phyloP scores from a whole-genome alignment of 352 stramenopile genomes.

The Globisporangium emineosum region DNA sequence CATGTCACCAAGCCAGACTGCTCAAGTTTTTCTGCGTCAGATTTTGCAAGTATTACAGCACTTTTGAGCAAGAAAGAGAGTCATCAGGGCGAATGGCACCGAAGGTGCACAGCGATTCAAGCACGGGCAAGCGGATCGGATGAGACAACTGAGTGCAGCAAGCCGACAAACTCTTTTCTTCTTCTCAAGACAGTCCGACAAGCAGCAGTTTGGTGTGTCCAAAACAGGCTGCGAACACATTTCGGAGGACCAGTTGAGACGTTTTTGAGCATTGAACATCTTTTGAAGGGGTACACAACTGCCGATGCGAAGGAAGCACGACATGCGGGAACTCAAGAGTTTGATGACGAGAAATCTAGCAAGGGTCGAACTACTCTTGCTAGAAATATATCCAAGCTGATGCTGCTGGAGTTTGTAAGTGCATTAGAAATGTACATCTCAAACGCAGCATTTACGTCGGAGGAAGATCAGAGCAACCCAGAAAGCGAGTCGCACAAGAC shows the following conservation, averaged over 20 bases:
- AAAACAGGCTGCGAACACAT: conserved; percentile 70
- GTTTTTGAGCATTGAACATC: conserved; percentile 71
- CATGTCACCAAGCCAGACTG: neutral
- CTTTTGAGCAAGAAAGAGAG: conserved; percentile 29
- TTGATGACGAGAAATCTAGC: neutral
- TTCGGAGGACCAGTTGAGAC: conserved; percentile 71
- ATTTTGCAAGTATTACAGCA: conserved; percentile 47
- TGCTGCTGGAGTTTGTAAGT: conserved; percentile 55
- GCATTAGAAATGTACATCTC: conserved; percentile 47
- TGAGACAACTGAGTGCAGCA: neutral
- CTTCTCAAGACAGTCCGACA: conserved; percentile 37
- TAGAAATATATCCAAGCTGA: conserved; percentile 26
- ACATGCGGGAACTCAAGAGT: neutral
- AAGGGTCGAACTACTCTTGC: neutral
- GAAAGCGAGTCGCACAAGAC: conserved; percentile 52
- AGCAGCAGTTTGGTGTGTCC: conserved; percentile 65
- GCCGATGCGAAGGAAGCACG: neutral
- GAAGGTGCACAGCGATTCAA: conserved; percentile 20
- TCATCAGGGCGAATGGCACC: conserved; percentile 34
- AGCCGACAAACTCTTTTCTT: conserved; percentile 20
- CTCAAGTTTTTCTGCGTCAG: conserved; percentile 26
- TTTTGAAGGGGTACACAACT: conserved; percentile 42
- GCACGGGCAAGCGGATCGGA: conserved; percentile 1
- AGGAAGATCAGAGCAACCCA: conserved; percentile 22
- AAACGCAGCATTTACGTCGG: conserved; percentile 22